These are phyloP conservation scores for Brasenia schreberi DNA, from an alignment of 164 flowering plant species.

Conservation along the genomic window DNA sequence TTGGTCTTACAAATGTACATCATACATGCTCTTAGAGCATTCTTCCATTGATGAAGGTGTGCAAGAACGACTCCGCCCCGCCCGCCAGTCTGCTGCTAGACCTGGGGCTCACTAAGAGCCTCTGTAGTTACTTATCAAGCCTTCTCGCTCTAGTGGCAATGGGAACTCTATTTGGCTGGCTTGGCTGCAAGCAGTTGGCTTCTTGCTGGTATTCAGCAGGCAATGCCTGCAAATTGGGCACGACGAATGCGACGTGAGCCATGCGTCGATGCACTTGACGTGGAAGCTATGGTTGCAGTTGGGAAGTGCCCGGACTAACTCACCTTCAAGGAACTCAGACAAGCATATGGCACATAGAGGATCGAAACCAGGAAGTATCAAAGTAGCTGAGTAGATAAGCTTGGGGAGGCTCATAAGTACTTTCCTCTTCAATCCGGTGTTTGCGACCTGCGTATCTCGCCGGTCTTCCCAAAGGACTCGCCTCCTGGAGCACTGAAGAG, in stretches of 20 bases:
- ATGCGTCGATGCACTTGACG: not conserved
- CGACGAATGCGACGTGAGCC: not conserved
- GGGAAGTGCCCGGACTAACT: not conserved
- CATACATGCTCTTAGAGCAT: too few relatives aligned
- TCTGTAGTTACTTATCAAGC: not conserved
- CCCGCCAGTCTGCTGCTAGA: too few relatives aligned
- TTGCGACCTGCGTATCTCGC: conserved; percentile 17
- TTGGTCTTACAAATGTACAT: too few relatives aligned
- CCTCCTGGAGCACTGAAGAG: conserved; percentile 35
- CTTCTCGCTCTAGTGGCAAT: not conserved
- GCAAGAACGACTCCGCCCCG: too few relatives aligned
- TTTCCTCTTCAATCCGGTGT: conserved; percentile 51
- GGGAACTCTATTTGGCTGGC: not conserved
- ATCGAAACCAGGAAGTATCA: not conserved
- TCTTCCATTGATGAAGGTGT: too few relatives aligned
- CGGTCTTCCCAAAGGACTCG: conserved; percentile 4
- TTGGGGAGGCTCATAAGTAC: conserved; percentile 30
- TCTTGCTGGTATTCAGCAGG: not conserved
- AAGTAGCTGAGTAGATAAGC: not conserved
- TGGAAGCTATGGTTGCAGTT: not conserved
- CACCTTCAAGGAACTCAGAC: not conserved
- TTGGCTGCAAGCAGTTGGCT: not conserved
- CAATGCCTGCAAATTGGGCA: conserved; percentile 10
- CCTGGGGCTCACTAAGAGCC: not conserved
- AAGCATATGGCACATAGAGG: not conserved